Base-by-base conservation (phyloP, 805 yeast species). In the Alloascoidea hylecoeti region DNA sequence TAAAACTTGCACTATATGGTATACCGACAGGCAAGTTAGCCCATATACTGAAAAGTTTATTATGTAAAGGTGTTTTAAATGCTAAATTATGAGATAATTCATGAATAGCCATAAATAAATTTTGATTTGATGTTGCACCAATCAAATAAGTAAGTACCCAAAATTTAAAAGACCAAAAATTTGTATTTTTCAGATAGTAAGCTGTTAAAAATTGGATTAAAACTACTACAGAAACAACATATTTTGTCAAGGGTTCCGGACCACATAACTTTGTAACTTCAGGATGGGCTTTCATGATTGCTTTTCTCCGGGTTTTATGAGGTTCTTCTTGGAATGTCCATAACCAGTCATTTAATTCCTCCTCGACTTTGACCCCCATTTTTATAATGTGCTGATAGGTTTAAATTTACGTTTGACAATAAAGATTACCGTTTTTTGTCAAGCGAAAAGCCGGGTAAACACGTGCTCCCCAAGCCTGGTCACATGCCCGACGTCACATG, bases 71-170 rank as follows among this genome's bases (percentile, higher is more conserved):
- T 45, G 70, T 73, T 47, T 72, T 80, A 68, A 86, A 86, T 2
- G 82, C 82, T 39, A 86, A 63, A 52, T 86, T 86, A 57, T 86
- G 96, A 28, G 79, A 73, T 38, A 85, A 63, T 55, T 86, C 96
- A 57, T 86, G 96, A 47, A 86, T 84, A 17, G 94, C 89, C 44
- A 86, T 63, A 52, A 85, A 86, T 33, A 81, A 58, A 49, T 88
- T 86, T 52, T 88, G 95, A 53, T 75, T 78, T 39, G 82, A 70
- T 5, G 94, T 82, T 12, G 92, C 96, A 2, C 96, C 96, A 38
- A 86, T 64, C 15, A 79, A 57, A 49, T 86, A 86, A 3, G 94
- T 89, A 9, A 72, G 51, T 1, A 66, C 46, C 49, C 81, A 55
- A 50, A 80, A 82, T 46, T 64, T 63, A 61, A 64, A 65, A 17